Evolutionary conservation across 192 early-diverging fungal genomes (phyloP), one percentile per base, ranked within the genome.

Genomic region (Mortierella alpina): DNA sequence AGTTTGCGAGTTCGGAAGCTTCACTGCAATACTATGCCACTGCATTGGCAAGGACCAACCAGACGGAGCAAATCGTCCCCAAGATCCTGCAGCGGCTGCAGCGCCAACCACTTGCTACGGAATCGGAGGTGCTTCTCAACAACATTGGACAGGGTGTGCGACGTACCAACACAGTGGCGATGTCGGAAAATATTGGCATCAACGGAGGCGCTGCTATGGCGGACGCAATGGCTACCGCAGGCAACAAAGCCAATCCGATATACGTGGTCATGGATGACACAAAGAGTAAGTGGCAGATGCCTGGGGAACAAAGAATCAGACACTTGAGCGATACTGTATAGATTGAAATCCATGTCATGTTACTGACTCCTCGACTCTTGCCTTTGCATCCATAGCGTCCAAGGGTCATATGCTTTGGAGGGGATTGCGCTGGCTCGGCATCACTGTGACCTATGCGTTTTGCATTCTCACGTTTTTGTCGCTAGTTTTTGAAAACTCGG

Each of bases 401-500:
- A 85, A 86, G 46, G 85, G 86, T 56, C 88, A 86, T 56, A 87
- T 88, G 84, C 69, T 90, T 23, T 90, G 89, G 89, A 63, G 85
- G 51, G 89, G 84, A 18, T 48, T 90, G 46, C 84, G 89, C 4
- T 90, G 89, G 89, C 59, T 90, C 6, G 87, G 89, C 41, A 87
- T 90, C 15, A 88, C 89, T 39, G 83, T 90, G 1, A 90, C 87
- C 11, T 90, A 90, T 78, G 91, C 91, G 1, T 92, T 93, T 59
- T 91, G 90, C 59, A 90, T 92, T 66, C 73, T 94, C 53, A 93
- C 92, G 0, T 83, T 93, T 57, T 64, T 93, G 39, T 91, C 90
- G 41, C 51, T 93, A 11, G 86, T 89, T 5, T 76, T 94, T 63
- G 93, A 94, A 68, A 91, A 90, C 73, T 91, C 91, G 4, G 91